Evolutionary conservation across 1,139 yeast genomes (phyloP).

Genomic region (Zygosaccharomyces sapae): DNA sequence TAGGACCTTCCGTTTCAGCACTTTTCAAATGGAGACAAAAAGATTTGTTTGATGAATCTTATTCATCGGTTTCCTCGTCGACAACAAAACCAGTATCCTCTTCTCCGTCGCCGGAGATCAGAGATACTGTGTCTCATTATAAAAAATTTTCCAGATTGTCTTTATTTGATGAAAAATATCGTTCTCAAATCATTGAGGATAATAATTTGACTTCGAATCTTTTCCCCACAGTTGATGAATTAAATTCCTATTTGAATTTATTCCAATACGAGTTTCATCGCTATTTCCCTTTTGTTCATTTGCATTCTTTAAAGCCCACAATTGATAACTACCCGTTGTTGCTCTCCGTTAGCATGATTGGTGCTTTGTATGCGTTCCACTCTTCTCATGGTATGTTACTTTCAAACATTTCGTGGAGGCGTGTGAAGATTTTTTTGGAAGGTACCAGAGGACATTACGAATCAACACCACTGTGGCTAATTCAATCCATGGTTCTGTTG

Average conservation of each 20-base stretch:
- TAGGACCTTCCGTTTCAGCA: slow-evolving; percentile 20
- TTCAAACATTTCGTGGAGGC: slow-evolving; percentile 73
- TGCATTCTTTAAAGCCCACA: slow-evolving; percentile 59
- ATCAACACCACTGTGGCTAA: slow-evolving; percentile 80
- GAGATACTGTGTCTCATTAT: slow-evolving; percentile 11
- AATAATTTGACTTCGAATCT: slow-evolving; percentile 52
- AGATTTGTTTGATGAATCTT: slow-evolving; percentile 44
- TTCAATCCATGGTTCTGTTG: slow-evolving; percentile 76
- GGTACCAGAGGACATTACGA: slow-evolving; percentile 52
- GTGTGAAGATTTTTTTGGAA: slow-evolving; percentile 74
- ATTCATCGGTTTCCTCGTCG: slow-evolving; percentile 4
- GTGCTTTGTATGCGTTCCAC: slow-evolving; percentile 82
- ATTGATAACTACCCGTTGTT: slow-evolving; percentile 67
- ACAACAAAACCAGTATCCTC: slow-evolving; percentile 10
- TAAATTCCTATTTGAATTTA: slow-evolving; percentile 66
- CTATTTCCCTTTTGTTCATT: slow-evolving; percentile 79
- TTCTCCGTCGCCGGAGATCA: slow-evolving; percentile 6
- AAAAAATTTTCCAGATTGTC: slow-evolving; percentile 14
- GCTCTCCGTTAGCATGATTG: slow-evolving; percentile 82
- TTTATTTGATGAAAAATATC: slow-evolving; percentile 47
- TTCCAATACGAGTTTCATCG: slow-evolving; percentile 73
- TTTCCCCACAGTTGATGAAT: slow-evolving; percentile 69
- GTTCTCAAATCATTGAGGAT: slow-evolving; percentile 49
- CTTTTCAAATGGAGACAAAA: slow-evolving; percentile 57
- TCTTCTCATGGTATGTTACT: slow-evolving; percentile 70